Evolutionary conservation across 768 basidiomycete genomes (phyloP), one percentile per base, ranked within the genome.

Genomic region (Xerocomellus chrysenteron): DNA sequence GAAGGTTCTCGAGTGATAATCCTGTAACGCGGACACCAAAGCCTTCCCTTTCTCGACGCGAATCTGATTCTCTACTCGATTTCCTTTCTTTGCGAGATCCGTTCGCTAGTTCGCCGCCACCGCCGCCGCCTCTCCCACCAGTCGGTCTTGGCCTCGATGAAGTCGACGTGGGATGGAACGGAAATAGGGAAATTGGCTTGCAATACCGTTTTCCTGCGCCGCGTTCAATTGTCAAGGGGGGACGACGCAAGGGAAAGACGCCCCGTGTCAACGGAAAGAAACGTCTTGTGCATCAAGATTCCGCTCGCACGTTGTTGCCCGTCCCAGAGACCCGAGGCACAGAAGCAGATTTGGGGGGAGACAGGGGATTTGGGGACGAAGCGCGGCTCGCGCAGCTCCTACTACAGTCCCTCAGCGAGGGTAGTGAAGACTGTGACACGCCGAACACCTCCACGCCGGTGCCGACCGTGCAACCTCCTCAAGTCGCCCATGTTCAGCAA

Each of bases 41-140:
- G 4, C 60, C 58, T 33, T 61, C 66, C 2, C 35, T 68, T 42
- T 59, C 65, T 24, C 60, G 61, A 8, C 58, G 61, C 30, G 60
- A 58, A 54, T 63, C 65, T 43, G 70, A 72, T 58, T 65, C 70
- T 39, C 24, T 63, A 0, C 59, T 70, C 21, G 71, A 72, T 58
- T 72, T 74, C 42, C 68, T 73, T 52, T 72, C 70, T 11, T 54
- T 72, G 59, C 68, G 68, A 47, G 71, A 72, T 51, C 71, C 71
- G 19, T 72, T 72, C 5, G 71, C 71, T 16, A 73, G 72, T 19
- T 65, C 59, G 1, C 70, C 70, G n/a, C 69, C 70, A 2, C 68
- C 59, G n/a, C 72, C 70, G 7, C 70, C 72, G 4, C 68, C 69
- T 36, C 51, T 68, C 11, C 68, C 68, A n/a, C 62, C 71, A 17